Evolutionary conservation across 2,329 filamentous ascomycete genomes (phyloP), one percentile per base, ranked within the genome.

Genomic region (Lecanicillium sp.): DNA sequence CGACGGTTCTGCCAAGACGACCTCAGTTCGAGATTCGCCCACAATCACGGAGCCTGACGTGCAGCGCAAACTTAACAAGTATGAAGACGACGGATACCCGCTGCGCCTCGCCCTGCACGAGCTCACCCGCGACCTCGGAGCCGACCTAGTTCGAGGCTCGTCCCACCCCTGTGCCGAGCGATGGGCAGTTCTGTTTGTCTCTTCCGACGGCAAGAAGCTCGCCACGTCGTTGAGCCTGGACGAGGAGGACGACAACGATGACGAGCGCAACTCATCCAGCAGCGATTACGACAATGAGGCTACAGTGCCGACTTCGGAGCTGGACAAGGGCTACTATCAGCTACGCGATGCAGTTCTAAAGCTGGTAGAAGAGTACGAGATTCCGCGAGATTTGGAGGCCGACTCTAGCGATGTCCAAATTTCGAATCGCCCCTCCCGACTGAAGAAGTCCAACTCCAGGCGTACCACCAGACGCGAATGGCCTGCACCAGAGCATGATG

Each of bases 151-250:
- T 15, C 79, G 82, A 42, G 86, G 85, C 19, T 73, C 79, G 12
- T 84, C 82, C 47, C 86, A 93, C 58, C 88, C 88, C 8, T 91
- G 87, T 52, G 83, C 84, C 1, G 89, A 94, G 65, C 76, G 84
- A 48, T 95, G 89, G 89, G 79, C 86, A 4, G 83, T 93, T 6
- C 70, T 94, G 8, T 91, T 90, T 58, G 79, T 94, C 48, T 86
- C 86, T 1, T 68, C 80, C 1, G 82, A 90, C 62, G 87, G 87
- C 26, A 82, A 80, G 58, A 74, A 74, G 44, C 69, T 94, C 33
- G 84, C 82, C 7, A 77, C 82, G 3, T 77, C 83, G 38, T 87
- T 89, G 83, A 81, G 75, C 30, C 88, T 86, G 63, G 87, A 81
- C 51, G 78, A 83, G 38, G 79, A 86, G 30, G 65, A 72, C 2